These are phyloP conservation scores for Chondrus crispus DNA, from an alignment of 23 red algal genomes.

Conservation along the genomic window DNA sequence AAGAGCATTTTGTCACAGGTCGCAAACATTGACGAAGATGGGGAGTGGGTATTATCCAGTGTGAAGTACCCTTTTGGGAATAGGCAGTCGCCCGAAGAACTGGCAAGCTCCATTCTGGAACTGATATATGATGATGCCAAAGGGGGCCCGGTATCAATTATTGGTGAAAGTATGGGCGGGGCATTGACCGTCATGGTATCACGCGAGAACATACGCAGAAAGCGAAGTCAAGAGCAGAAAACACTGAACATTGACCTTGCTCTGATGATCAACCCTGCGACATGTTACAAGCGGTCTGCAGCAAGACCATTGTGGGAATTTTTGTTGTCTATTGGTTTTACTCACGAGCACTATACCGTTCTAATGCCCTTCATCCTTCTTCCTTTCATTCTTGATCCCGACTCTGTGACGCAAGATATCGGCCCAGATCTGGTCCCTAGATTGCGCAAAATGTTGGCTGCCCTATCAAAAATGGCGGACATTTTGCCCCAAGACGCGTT, in stretches of 20 bases:
- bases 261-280: slow-evolving; percentile 71
- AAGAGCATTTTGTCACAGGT: slow-evolving; percentile 72
- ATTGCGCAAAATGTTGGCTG: not conserved
- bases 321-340: slow-evolving; percentile 30
- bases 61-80: slow-evolving; percentile 71
- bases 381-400: slow-evolving; percentile 35
- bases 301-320: slow-evolving; percentile 43
- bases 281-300: slow-evolving; percentile 39
- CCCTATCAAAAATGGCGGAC: not conserved
- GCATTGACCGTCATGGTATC: slow-evolving; percentile 9
- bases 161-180: slow-evolving; percentile 83
- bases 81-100: slow-evolving; percentile 8
- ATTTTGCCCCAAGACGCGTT: slow-evolving; percentile 50
- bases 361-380: slow-evolving; percentile 37
- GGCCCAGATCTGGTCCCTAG: not conserved
- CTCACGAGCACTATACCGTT: not conserved
- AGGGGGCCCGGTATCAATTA: slow-evolving; percentile 2
- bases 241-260: slow-evolving; percentile 19
- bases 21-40: slow-evolving; percentile 30
- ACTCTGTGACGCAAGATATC: not conserved
- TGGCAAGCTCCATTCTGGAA: not conserved
- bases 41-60: slow-evolving; percentile 60
- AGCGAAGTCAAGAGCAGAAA: not conserved
- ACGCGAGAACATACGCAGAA: slow-evolving; percentile 10
- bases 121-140: slow-evolving; percentile 42